Evolutionary conservation across 2,329 filamentous ascomycete genomes (phyloP), one percentile per base, ranked within the genome.

Genomic region (Xylariales sp.): DNA sequence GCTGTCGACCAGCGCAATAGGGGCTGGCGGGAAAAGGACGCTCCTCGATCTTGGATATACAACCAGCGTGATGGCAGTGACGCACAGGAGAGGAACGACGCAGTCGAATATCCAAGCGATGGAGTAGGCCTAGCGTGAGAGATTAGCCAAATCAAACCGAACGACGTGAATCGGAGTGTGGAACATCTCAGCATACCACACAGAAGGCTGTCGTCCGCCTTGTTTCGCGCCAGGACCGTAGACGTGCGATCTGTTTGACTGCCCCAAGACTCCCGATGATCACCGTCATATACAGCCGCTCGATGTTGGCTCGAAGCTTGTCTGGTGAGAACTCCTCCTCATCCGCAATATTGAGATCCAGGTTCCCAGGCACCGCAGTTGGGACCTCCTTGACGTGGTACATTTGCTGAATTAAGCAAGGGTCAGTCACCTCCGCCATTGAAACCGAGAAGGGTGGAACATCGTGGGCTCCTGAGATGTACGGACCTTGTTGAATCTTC

Each of bases 301-400:
- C 87, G 59, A 93, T 27, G 24, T 27, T 27, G 24, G 24, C 24
- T 27, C 24, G 8, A 27, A 27, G 24, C 64, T 93, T 93, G 55
- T 93, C 87, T 0, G 88, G 87, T 0, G 84, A 87, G 59, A 93
- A 93, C 43, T 90, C 84, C 50, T 93, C 87, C 40, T 91, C 82
- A 28, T 89, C 83, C 4, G 86, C 82, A 42, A 88, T 83, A 51
- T 89, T 88, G 44, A 94, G 73, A 59, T 94, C 88, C 27, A 95
- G 66, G 11, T 80, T 78, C 5, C 84, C 85, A 1, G 84, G 73
- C 1, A 77, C 71, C 6, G 77, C 62, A 35, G 73, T 60, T 0
- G 73, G 51, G 7, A 82, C 77, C 20, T 84, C 79, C 58, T 86
- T 88, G 51, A 93, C 84, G 63, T 77, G 67, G 48, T 78, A 78